Percentiles rank a stretch among this genome's conserved stretches.
phyloP scores from a whole-genome alignment of 371 early-diverging fungal species.

The Gilbertella persicaria region DNA sequence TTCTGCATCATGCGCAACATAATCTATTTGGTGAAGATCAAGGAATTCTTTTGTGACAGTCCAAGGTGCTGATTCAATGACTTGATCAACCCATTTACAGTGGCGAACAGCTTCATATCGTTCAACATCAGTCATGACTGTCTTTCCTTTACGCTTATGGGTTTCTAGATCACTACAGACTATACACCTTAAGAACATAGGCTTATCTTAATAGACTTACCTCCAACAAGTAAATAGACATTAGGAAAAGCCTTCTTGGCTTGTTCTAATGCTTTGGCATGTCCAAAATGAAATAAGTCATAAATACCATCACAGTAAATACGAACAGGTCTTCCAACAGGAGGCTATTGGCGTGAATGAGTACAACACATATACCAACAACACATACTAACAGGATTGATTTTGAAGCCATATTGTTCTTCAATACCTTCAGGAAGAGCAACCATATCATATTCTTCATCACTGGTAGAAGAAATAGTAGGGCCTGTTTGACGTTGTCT shows the following conservation, averaged over 20 bases:
- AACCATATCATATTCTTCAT: slow-evolving; percentile 17
- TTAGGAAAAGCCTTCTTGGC: slow-evolving; percentile 93
- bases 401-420: slow-evolving; percentile 30
- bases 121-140: slow-evolving; percentile 85
- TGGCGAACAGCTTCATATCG: slow-evolving; percentile 86
- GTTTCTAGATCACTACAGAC: slow-evolving; percentile 84
- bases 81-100: slow-evolving; percentile 96
- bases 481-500: slow-evolving; percentile 13
- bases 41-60: slow-evolving; percentile 82
- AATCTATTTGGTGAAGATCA: slow-evolving; percentile 87
- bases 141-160: slow-evolving; percentile 83
- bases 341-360: slow-evolving; percentile 38
- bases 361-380: too few species aligned
- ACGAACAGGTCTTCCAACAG: slow-evolving; percentile 72
- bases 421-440: slow-evolving; percentile 30
- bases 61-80: slow-evolving; percentile 89
- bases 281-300: slow-evolving; percentile 96
- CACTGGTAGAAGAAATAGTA: slow-evolving; percentile 10
- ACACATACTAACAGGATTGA: slow-evolving; percentile 31
- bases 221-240: slow-evolving; percentile 89
- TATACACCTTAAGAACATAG: slow-evolving; percentile 8
- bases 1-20: slow-evolving; percentile 95
- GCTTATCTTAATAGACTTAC: slow-evolving; percentile 36
- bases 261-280: slow-evolving; percentile 91
- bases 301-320: slow-evolving; percentile 93